A percentile compares a stretch with the other conserved stretches of the same genome.
phyloP scores from a whole-genome alignment of 2,329 filamentous ascomycete genomes.

The Coniochaeta ligniaria region DNA sequence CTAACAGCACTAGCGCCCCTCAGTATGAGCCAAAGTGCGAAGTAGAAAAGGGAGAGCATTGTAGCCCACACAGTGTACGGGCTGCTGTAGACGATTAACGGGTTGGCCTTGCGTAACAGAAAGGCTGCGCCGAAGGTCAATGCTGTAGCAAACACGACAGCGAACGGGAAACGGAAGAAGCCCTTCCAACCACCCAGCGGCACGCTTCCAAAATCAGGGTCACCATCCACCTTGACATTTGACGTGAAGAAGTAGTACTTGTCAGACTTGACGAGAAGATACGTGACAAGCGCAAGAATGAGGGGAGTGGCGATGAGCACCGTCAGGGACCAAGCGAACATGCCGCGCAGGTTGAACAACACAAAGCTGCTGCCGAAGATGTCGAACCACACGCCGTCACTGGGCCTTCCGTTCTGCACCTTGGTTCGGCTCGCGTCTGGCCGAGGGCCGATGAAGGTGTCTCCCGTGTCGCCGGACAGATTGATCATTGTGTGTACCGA shows the following conservation, averaged over 20 bases:
- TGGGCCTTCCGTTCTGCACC: conserved; percentile 59
- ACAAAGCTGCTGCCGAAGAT: conserved; percentile 75
- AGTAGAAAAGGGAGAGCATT: conserved; percentile 75
- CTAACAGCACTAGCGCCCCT: conserved; percentile 71
- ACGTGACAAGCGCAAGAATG: conserved; percentile 60
- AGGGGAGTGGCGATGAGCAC: conserved; percentile 75
- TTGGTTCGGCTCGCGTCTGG: conserved; percentile 50
- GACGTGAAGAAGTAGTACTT: conserved; percentile 86
- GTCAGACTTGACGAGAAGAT: conserved; percentile 61
- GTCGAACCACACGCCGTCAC: conserved; percentile 86
- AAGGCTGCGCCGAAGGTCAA: conserved; percentile 68
- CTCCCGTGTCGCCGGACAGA: conserved; percentile 61
- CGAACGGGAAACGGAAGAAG: conserved; percentile 75
- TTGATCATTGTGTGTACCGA: conserved; percentile 67
- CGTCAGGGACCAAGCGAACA: conserved; percentile 84
- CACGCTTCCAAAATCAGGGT: conserved; percentile 50
- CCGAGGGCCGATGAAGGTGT: conserved; percentile 55
- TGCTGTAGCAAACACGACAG: conserved; percentile 59
- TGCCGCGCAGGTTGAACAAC: conserved; percentile 68
- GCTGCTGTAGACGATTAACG: conserved; percentile 85
- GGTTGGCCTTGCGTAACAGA: conserved; percentile 75
- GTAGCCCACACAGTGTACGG: conserved; percentile 84
- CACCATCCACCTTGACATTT: conserved; percentile 44
- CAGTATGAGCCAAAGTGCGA: conserved; percentile 75
- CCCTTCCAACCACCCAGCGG: conserved; percentile 70